Conservation (phyloP, 2,329 filamentous ascomycete genomes). For the Neocatenulostroma microsporum region DNA sequence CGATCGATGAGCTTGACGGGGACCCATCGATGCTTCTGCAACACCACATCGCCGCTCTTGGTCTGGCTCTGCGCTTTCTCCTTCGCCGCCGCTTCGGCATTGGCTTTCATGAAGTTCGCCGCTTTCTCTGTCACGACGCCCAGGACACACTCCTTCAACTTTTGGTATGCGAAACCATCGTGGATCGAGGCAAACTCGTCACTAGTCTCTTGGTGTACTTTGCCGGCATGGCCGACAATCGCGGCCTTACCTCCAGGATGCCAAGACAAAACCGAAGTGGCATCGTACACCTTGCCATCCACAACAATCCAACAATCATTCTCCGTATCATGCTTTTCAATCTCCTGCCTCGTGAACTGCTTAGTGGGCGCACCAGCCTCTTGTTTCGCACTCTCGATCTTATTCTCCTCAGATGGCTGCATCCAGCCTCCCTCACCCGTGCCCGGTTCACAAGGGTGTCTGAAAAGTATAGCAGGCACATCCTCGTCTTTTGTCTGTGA, state of each 20-base stretch:
- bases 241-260: constrained; percentile 45
- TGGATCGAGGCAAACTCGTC: constrained; percentile 46
- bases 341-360: constrained; percentile 47
- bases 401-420: constrained; percentile 40
- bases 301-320: constrained; percentile 49
- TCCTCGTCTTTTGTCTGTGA: constrained; percentile 28
- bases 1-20: constrained; percentile 37
- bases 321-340: constrained; percentile 44
- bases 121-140: constrained; percentile 45
- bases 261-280: constrained; percentile 41
- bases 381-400: constrained; percentile 39
- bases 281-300: constrained; percentile 46
- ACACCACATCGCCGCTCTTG: constrained; percentile 26
- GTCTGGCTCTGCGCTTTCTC: constrained; percentile 26
- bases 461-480: constrained; percentile 34
- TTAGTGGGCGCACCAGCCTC: constrained; percentile 40
- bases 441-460: constrained; percentile 41
- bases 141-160: constrained; percentile 46
- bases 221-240: constrained; percentile 44
- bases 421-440: constrained; percentile 45
- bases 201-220: constrained; percentile 43
- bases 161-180: constrained; percentile 45
- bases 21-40: constrained; percentile 42
- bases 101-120: constrained; percentile 40
- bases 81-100: constrained; percentile 35